These are phyloP conservation scores for Pleurotus cornucopiae DNA, from an alignment of 768 basidiomycete genomes.

Conservation along the genomic window DNA sequence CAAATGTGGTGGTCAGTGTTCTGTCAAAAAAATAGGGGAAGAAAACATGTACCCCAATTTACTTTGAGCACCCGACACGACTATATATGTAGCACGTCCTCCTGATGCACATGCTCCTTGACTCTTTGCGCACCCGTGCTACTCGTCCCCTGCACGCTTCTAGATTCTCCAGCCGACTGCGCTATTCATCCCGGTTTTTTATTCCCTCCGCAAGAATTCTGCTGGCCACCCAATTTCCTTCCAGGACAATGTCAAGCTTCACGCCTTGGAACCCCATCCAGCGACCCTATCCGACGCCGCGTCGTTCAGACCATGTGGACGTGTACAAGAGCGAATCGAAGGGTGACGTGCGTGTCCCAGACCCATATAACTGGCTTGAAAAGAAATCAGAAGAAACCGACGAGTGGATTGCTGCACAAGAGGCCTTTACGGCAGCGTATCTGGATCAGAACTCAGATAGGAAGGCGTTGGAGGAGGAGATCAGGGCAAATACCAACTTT, in stretches of 20 bases:
- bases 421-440: slow-evolving; percentile 51
- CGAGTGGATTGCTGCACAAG: slow-evolving; percentile 60
- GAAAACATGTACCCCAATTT: background rate
- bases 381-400: slow-evolving; percentile 59
- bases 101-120: slow-evolving; percentile 5
- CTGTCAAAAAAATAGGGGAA: background rate
- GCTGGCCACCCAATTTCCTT: background rate
- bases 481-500: slow-evolving; percentile 42
- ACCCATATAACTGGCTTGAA: slow-evolving; percentile 79
- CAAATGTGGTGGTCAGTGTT: background rate
- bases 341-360: slow-evolving; percentile 60
- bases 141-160: slow-evolving; percentile 3
- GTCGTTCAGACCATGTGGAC: slow-evolving; percentile 64
- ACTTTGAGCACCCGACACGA: slow-evolving; percentile 6
- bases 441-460: slow-evolving; percentile 63
- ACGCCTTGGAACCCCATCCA: slow-evolving; percentile 50
- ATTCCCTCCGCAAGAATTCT: slow-evolving; percentile 2
- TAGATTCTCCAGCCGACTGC: slow-evolving; percentile 3
- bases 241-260: background rate
- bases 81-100: slow-evolving; percentile 8
- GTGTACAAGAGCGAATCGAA: slow-evolving; percentile 59
- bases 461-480: slow-evolving; percentile 51
- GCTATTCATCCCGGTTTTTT: slow-evolving; percentile 3
- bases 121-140: slow-evolving; percentile 2
- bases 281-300: slow-evolving; percentile 52